Evolutionary conservation across 305 asterid species (phyloP).

Genomic region (Petunia hybrid): DNA sequence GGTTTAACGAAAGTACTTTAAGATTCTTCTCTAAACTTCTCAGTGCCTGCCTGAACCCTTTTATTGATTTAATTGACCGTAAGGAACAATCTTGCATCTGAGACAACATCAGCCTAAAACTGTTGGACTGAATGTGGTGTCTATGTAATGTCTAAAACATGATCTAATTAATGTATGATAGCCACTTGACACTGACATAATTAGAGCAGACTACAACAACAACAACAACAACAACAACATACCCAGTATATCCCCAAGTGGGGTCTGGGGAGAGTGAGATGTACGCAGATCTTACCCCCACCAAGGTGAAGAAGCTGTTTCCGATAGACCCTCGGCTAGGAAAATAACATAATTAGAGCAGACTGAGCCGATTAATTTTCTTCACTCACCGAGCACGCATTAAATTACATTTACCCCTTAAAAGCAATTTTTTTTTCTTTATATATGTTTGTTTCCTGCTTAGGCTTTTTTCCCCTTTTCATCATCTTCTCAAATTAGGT

Average conservation of each 20-base stretch:
- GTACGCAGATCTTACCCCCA: too few relatives aligned
- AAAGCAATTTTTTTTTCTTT: neutral
- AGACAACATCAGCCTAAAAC: neutral
- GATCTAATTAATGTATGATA: conserved; percentile 10
- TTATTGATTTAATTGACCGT: neutral
- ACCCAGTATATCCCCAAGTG: too few relatives aligned
- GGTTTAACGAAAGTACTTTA: conserved; percentile 8
- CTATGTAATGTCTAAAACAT: neutral
- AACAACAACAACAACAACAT: too few relatives aligned
- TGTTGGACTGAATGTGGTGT: neutral
- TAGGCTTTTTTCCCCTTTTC: neutral
- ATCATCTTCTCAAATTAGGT: neutral
- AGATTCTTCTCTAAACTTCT: neutral
- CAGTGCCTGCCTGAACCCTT: neutral
- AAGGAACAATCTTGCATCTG: conserved; percentile 16
- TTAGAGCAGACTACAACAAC: neutral
- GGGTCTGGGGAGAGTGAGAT: too few relatives aligned
- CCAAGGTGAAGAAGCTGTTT: too few relatives aligned
- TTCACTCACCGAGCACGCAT: neutral
- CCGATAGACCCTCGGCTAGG: too few relatives aligned
- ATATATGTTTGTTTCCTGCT: conserved; percentile 3
- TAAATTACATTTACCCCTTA: neutral
- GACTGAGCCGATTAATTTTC: neutral
- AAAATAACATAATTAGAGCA: neutral
- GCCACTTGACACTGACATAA: conserved; percentile 9